A percentile compares a stretch with the other conserved stretches of the same genome.
Conservation (phyloP, 2,329 filamentous ascomycete genomes). For the Phoma herbarum region DNA sequence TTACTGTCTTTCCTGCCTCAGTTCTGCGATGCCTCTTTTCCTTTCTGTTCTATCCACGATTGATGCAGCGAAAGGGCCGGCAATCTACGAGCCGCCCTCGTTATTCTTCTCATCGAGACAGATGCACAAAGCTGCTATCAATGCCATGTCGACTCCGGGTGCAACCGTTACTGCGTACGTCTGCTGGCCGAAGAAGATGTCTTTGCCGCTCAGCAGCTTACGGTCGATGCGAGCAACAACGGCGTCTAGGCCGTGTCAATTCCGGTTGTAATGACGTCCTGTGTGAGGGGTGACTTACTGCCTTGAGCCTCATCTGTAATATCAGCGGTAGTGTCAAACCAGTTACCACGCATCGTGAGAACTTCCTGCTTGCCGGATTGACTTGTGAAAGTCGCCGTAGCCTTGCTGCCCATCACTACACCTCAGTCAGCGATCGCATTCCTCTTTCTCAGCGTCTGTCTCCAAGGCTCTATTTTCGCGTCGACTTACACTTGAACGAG, state of each 20-base stretch:
- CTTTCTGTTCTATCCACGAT: too few relatives aligned
- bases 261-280: neutral
- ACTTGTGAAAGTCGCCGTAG: conserved; percentile 62
- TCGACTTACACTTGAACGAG: conserved; percentile 60
- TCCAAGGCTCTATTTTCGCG: neutral
- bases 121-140: conserved; percentile 73
- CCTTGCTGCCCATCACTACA: conserved; percentile 62
- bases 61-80: neutral
- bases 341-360: conserved; percentile 67
- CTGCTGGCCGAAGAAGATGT: conserved; percentile 69
- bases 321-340: conserved; percentile 64
- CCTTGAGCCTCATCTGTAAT: conserved; percentile 62
- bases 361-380: conserved; percentile 36
- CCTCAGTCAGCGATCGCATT: neutral
- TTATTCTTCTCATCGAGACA: conserved; percentile 67
- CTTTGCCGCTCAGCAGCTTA: conserved; percentile 64
- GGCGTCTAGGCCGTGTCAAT: conserved; percentile 38
- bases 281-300: conserved; percentile 24
- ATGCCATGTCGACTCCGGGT: conserved; percentile 70
- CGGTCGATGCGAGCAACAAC: conserved; percentile 68
- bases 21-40: neutral
- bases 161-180: conserved; percentile 72
- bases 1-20: neutral
- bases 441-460: neutral
- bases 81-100: conserved; percentile 16